Base-by-base conservation (phyloP, 805 yeast genomes). In the Clavispora vitiphila region DNA sequence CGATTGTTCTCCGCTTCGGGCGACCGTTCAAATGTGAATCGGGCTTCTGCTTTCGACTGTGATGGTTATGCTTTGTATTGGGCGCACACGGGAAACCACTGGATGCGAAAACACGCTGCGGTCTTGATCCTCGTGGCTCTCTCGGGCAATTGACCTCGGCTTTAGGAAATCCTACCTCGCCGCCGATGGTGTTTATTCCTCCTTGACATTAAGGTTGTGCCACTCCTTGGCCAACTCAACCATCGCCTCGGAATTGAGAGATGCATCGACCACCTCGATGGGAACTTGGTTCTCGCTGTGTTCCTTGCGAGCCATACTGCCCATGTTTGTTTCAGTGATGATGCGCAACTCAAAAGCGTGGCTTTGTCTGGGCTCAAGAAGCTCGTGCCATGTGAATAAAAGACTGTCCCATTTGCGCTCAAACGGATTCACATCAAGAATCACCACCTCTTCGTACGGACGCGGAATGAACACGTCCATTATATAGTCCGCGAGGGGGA, bases 281-380 rank as follows among this genome's bases (percentile, higher is more conserved):
- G 99, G 99, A 2, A 93, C 96, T 55, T 86, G 90, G 58, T 82
- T 87, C 53, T 91, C 96, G 2, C 95, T 78, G 56, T 87, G 91
- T 38, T 87, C 95, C 49, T 84, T 86, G 0, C 80, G 64, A 0
- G 87, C 83, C 67, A 89, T 89, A 23, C 91, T 69, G 0, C 88
- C 86, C 6, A 85, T 66, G 47, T 88, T 86, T 16, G 77, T 78
- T 50, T 79, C 76, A 1, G 79, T 74, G 4, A 91, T 81, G 11
- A 91, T 60, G 23, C 98, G 66, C 16, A 91, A 58, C 37, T 74
- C 81, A 42, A 71, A 74, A 3, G 56, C 61, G 51, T 65, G 39
- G 64, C 71, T 21, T 42, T 55, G 20, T 35, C 58, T 43, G 54
- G 58, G 50, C 10, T 60, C 38, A 27, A 65, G 51, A 11, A 91